These are phyloP conservation scores for Termitomyces heimii DNA, from an alignment of 768 basidiomycete species.

Conservation along the genomic window DNA sequence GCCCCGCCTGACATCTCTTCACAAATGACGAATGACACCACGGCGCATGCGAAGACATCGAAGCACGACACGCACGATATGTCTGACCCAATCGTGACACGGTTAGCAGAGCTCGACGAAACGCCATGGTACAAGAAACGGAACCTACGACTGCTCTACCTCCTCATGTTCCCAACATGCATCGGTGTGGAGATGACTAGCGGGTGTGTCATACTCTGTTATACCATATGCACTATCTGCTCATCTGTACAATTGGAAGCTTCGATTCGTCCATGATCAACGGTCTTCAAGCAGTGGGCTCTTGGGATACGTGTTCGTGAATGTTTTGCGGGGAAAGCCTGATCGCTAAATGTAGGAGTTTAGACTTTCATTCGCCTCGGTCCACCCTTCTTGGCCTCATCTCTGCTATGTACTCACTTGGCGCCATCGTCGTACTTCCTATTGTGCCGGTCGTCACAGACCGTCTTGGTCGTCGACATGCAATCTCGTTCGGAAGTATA, in stretches of 20 bases:
- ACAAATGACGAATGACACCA: slow-evolving; percentile 2
- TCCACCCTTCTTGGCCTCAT: slow-evolving; percentile 51
- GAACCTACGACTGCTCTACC: slow-evolving; percentile 49
- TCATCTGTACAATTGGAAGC: slow-evolving; percentile 18
- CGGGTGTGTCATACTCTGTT: slow-evolving; percentile 30
- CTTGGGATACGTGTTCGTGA: slow-evolving; percentile 47
- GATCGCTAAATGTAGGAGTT: neutral
- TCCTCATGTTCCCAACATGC: slow-evolving; percentile 54
- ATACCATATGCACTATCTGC: neutral
- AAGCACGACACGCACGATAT: slow-evolving; percentile 3
- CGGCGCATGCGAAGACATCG: slow-evolving; percentile 4
- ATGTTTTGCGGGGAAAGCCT: neutral
- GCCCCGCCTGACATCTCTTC: neutral
- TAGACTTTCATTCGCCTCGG: slow-evolving; percentile 51
- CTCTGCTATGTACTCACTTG: slow-evolving; percentile 56
- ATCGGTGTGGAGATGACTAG: slow-evolving; percentile 61
- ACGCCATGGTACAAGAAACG: slow-evolving; percentile 59
- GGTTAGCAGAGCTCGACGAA: slow-evolving; percentile 42
- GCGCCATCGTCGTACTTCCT: slow-evolving; percentile 48
- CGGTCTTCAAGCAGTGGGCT: slow-evolving; percentile 52
- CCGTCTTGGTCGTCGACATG: slow-evolving; percentile 40
- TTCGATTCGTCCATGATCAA: slow-evolving; percentile 62
- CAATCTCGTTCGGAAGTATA: slow-evolving; percentile 46
- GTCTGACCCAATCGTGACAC: slow-evolving; percentile 30
- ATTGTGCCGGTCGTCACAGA: slow-evolving; percentile 48